Percentiles rank a stretch among this genome's conserved stretches.
Conservation (phyloP, 768 basidiomycete species). For the Dentipellis sp. region DNA sequence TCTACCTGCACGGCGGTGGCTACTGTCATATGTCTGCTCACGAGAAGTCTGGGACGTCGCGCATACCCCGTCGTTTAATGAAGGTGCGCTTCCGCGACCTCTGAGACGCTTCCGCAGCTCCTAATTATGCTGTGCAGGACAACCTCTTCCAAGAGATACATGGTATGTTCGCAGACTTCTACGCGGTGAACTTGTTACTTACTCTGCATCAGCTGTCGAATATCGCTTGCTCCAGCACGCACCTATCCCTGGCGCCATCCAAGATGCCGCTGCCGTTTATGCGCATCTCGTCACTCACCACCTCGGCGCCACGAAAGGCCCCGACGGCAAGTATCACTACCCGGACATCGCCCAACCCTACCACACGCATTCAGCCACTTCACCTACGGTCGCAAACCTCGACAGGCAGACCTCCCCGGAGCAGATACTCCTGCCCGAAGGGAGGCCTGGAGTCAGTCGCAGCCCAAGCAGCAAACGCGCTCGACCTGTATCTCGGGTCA, state of each 20-base stretch:
- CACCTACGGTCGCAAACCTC: not conserved
- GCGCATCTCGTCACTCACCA: conserved; percentile 28
- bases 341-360: conserved; percentile 14
- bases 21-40: conserved; percentile 53
- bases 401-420: not conserved
- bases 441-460: not conserved
- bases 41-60: conserved; percentile 36
- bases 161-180: conserved; percentile 9
- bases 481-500: too few relatives aligned
- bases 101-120: not conserved
- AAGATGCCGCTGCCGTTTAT: conserved; percentile 43
- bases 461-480: not conserved
- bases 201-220: conserved; percentile 28
- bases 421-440: not conserved
- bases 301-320: conserved; percentile 10
- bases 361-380: conserved; percentile 1
- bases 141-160: conserved; percentile 28
- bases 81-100: conserved; percentile 20
- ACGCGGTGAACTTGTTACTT: not conserved
- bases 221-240: conserved; percentile 45
- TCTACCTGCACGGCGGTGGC: conserved; percentile 47
- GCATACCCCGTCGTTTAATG: conserved; percentile 37
- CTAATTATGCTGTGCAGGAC: not conserved
- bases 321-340: conserved; percentile 17
- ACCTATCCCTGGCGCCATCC: conserved; percentile 43